Evolutionary conservation across 371 early-diverging fungal genomes (phyloP).

Genomic region (Phascolomyces articulosus): DNA sequence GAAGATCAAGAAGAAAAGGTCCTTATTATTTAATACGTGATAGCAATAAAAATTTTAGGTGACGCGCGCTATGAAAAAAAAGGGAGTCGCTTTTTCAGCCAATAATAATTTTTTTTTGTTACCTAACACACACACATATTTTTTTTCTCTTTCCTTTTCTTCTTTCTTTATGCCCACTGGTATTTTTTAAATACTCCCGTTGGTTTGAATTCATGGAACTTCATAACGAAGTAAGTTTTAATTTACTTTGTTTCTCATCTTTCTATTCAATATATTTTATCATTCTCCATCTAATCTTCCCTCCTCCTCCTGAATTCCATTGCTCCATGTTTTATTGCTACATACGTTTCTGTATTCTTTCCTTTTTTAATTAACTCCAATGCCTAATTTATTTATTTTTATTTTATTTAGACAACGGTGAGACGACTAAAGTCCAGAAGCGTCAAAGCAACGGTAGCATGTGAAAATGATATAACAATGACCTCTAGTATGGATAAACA

Average conservation of each 20-base stretch:
- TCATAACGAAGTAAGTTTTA: background rate
- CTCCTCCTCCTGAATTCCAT: too few species aligned
- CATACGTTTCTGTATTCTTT: background rate
- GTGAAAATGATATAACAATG: background rate
- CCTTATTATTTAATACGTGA: too few species aligned
- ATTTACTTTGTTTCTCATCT: background rate
- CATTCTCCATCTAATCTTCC: background rate
- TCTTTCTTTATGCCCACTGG: conserved; percentile 4
- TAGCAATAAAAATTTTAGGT: too few species aligned
- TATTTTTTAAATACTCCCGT: background rate
- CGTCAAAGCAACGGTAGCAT: background rate
- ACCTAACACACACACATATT: background rate
- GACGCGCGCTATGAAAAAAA: too few species aligned
- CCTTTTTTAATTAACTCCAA: background rate
- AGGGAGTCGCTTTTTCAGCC: too few species aligned
- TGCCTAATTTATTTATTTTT: too few species aligned
- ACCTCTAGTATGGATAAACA: background rate
- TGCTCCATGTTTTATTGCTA: too few species aligned
- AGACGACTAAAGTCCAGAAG: conserved; percentile 4
- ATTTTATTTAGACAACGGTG: background rate
- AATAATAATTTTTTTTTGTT: background rate
- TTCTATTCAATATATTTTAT: background rate
- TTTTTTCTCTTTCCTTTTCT: background rate
- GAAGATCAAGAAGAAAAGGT: too few species aligned
- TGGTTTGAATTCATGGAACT: background rate